Evolutionary conservation across 129 eudicot species (phyloP).

Genomic region (Arctium lappa): DNA sequence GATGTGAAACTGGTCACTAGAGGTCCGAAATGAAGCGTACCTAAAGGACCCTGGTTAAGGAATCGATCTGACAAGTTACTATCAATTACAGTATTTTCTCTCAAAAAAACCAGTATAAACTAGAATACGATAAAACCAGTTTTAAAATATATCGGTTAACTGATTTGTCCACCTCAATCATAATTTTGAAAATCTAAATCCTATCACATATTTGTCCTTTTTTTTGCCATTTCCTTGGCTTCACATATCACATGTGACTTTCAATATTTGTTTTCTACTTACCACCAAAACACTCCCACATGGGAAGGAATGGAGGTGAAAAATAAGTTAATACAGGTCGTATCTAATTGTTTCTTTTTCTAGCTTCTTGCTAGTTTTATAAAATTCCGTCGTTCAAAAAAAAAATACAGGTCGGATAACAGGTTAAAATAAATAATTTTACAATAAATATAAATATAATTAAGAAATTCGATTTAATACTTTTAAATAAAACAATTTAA

Average conservation of each 20-base stretch:
- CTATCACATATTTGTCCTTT: conserved; percentile 26
- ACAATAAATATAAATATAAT: not conserved
- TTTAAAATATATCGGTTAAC: not conserved
- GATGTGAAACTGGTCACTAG: too few relatives aligned
- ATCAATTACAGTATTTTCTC: too few relatives aligned
- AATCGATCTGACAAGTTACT: too few relatives aligned
- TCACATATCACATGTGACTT: conserved; percentile 21
- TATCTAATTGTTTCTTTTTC: too few relatives aligned
- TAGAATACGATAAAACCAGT: not conserved
- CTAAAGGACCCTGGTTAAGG: too few relatives aligned
- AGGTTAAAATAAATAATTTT: not conserved
- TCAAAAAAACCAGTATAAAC: not conserved
- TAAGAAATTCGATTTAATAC: not conserved
- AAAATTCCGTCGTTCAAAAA: too few relatives aligned
- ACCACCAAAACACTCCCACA: conserved; percentile 15
- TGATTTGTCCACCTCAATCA: not conserved
- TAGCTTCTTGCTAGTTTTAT: too few relatives aligned
- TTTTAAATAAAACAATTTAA: not conserved
- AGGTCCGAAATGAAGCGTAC: too few relatives aligned
- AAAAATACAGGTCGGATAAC: not conserved
- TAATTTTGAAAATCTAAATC: conserved; percentile 12
- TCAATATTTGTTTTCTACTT: conserved; percentile 13
- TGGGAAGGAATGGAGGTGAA: not conserved
- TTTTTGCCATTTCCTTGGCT: conserved; percentile 6
- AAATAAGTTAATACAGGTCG: not conserved